Evolutionary conservation across 495 filamentous ascomycete species (phyloP).

Genomic region (Glarea lozoyensis): DNA sequence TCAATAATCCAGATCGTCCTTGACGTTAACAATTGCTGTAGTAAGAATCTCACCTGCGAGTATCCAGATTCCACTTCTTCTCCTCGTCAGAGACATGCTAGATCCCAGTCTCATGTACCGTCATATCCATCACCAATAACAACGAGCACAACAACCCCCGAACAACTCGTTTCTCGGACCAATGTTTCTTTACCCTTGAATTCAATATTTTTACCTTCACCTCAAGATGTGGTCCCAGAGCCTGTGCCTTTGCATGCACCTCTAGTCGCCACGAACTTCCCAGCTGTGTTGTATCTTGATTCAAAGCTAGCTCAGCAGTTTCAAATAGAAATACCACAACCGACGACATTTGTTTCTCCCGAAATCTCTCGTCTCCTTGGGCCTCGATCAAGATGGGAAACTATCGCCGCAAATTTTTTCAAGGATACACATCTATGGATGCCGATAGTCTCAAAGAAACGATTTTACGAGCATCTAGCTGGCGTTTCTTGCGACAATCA

Average conservation of each 20-base stretch:
- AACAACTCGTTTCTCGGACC: conserved; percentile 21
- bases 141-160: conserved; percentile 29
- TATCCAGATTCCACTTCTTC: conserved; percentile 25
- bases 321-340: too few species aligned
- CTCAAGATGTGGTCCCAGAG: conserved; percentile 3
- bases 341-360: too few species aligned
- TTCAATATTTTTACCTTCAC: conserved; percentile 9
- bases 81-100: conserved; percentile 32
- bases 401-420: conserved; percentile 22
- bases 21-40: too few species aligned
- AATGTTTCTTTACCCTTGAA: conserved; percentile 5
- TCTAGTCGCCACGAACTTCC: conserved; percentile 19
- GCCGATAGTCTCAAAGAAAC: conserved; percentile 41
- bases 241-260: conserved; percentile 1
- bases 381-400: background rate
- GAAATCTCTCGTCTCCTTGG: background rate
- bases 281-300: conserved; percentile 16
- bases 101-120: too few species aligned
- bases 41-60: conserved; percentile 33
- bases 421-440: conserved; percentile 35
- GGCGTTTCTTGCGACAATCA: conserved; percentile 32
- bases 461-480: conserved; percentile 26
- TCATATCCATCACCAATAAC: too few species aligned
- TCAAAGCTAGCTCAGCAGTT: too few species aligned
- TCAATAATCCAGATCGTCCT: too few species aligned